These are phyloP conservation scores for Botrytis tulipae DNA, from an alignment of 2,329 filamentous ascomycete genomes.

Conservation along the genomic window DNA sequence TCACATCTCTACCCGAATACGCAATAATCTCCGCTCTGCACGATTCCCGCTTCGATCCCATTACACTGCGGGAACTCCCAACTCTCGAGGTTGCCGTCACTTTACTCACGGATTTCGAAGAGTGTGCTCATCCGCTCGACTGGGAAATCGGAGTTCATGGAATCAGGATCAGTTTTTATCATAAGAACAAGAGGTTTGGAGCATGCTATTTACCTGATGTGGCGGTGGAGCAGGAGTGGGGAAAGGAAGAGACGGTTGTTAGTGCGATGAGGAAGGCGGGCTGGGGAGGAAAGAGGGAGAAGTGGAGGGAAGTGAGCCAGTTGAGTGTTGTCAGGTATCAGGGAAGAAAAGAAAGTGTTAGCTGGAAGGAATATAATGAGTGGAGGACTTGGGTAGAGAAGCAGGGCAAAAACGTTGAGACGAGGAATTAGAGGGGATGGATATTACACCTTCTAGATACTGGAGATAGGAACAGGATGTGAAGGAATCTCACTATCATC, in stretches of 20 bases:
- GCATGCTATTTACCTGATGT: constrained; percentile 93
- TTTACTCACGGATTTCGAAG: constrained; percentile 81
- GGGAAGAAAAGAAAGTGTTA: constrained; percentile 71
- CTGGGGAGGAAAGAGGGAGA: constrained; percentile 66
- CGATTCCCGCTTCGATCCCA: constrained; percentile 47
- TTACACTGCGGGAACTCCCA: constrained; percentile 46
- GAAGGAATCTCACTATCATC: not conserved
- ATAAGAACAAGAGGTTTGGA: constrained; percentile 70
- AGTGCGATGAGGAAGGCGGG: constrained; percentile 94
- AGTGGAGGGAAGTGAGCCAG: constrained; percentile 73
- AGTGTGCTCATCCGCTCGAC: constrained; percentile 69
- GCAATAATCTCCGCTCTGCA: constrained; percentile 73
- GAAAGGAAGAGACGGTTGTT: constrained; percentile 83
- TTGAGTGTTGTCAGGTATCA: constrained; percentile 78
- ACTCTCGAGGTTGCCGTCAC: constrained; percentile 68
- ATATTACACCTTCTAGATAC: not conserved
- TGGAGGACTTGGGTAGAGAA: constrained; percentile 71
- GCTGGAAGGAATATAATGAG: constrained; percentile 71
- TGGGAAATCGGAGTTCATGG: constrained; percentile 88
- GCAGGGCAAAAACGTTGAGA: constrained; percentile 7
- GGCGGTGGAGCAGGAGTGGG: constrained; percentile 89
- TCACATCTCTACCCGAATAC: constrained; percentile 72
- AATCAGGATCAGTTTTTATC: constrained; percentile 79
- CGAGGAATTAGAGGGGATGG: not conserved
- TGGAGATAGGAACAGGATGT: not conserved